Evolutionary conservation across 441 rosid genomes (phyloP), one percentile per base, ranked within the genome.

Genomic region (Macaranga tanarius): DNA sequence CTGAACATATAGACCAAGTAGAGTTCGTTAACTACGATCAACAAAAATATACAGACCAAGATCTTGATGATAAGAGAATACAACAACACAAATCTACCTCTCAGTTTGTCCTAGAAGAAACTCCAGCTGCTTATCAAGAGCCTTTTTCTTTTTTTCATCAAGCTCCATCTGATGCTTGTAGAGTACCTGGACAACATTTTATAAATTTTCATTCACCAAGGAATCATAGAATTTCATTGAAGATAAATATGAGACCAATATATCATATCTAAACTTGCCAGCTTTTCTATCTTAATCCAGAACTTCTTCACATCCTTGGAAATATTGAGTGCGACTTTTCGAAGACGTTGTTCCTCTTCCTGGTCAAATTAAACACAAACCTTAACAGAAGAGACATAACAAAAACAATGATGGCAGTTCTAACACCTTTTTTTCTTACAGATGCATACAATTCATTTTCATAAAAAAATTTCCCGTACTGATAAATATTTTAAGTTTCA

Each of bases 21-120:
- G 63, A 42, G 69, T 73, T 54, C 79, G 71, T 70, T 69, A 38
- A 63, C 25, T 13, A 55, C 45, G 62, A 76, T 20, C 23, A 70
- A 40, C n/a, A 47, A 40, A 34, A 67, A 57, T 23, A 17, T 17
- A 10, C 13, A 59, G 7, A 71, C 19, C 60, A 70, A 67, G 52
- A 50, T 12, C 60, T 34, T 45, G 40, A 60, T 31, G 61, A 17
- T 17, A 17, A 13, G 22, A 47, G 10, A n/a, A 19, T 15, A 44
- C 40, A 65, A 23, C 40, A 58, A 8, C 7, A 56, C 22, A 60
- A 57, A 71, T 73, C 20, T 63, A 93, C 99, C 99, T 96, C 84
- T 96, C 99, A 47, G 99, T 96, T 86, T 96, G 99, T 78, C 99
- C 99, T 69, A 96, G 81, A 74, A 96, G 92, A 85, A 93, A 96